Percentiles rank a stretch among this genome's conserved stretches.
phyloP scores from a whole-genome alignment of 139 green algal genomes.

The Dunaliella sp. region DNA sequence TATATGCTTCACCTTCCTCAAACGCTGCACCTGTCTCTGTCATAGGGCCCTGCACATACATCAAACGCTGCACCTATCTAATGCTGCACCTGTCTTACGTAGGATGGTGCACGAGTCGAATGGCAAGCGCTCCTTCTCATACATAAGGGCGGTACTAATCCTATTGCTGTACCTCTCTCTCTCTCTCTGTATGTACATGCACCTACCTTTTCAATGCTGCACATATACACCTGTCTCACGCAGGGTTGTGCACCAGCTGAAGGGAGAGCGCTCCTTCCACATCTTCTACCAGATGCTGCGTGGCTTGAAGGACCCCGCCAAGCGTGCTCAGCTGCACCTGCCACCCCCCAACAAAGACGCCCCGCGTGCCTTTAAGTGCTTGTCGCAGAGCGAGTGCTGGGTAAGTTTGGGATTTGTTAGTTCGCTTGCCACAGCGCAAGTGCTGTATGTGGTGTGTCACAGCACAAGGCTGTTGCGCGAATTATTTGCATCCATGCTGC shows the following conservation, averaged over 20 bases:
- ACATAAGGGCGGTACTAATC: slow-evolving; percentile 52
- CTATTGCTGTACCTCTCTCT: background rate
- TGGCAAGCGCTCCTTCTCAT: slow-evolving; percentile 93
- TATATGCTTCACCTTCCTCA: too few species aligned
- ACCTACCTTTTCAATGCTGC: too few species aligned
- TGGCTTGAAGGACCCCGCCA: background rate
- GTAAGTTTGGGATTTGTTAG: too few species aligned
- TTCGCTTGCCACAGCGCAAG: too few species aligned
- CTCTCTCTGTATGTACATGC: background rate
- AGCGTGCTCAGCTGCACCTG: background rate
- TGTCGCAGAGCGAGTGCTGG: background rate
- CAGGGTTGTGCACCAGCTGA: slow-evolving; percentile 47
- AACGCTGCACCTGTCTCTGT: too few species aligned
- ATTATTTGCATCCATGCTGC: too few species aligned
- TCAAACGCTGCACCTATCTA: too few species aligned
- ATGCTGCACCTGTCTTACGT: too few species aligned
- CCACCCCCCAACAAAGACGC: background rate
- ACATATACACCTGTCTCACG: too few species aligned
- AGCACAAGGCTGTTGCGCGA: too few species aligned
- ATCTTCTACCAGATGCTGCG: slow-evolving; percentile 88
- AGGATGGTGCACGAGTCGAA: slow-evolving; percentile 47
- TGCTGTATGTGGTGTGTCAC: too few species aligned
- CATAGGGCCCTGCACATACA: too few species aligned
- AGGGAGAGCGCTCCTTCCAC: slow-evolving; percentile 92
- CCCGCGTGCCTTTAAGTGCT: background rate